A percentile compares a stretch with the other conserved stretches of the same genome.
Conservation (phyloP, 306 rosid genomes). For the Cicer yamashitae region DNA sequence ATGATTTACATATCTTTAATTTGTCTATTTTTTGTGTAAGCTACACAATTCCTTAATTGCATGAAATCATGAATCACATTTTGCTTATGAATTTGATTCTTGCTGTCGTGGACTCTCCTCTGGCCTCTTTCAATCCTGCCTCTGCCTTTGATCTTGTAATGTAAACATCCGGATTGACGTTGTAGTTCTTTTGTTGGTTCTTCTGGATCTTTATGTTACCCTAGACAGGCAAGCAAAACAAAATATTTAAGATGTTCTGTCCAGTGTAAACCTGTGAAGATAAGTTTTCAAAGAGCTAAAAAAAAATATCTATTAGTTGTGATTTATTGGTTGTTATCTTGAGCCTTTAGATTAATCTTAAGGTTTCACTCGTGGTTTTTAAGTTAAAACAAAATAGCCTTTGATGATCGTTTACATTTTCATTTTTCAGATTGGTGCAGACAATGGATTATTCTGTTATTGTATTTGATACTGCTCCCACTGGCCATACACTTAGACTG, state of each 20-base stretch:
- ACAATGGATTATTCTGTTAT: conserved; percentile 98
- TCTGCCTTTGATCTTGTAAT: conserved; percentile 12
- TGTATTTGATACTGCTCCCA: conserved; percentile 98
- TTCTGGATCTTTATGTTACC: conserved; percentile 17
- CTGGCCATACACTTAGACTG: conserved; percentile 94
- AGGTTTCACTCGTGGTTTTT: conserved; percentile 6
- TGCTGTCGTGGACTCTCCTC: background rate
- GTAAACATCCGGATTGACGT: conserved; percentile 15
- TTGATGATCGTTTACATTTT: conserved; percentile 20
- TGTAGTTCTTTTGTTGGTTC: conserved; percentile 24
- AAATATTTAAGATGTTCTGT: background rate
- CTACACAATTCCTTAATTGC: conserved; percentile 9
- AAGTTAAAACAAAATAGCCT: background rate
- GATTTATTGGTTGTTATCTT: background rate
- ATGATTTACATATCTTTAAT: background rate
- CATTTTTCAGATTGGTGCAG: conserved; percentile 84
- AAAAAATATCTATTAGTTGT: background rate
- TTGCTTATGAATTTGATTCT: background rate
- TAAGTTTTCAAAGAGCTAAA: background rate
- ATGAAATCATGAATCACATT: background rate
- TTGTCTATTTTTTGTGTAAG: background rate
- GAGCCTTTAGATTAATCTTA: conserved; percentile 17
- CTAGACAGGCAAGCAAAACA: background rate
- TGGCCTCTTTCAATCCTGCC: conserved; percentile 6
- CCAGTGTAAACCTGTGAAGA: conserved; percentile 10